Evolutionary conservation across 2,329 filamentous ascomycete species (phyloP).

Genomic region (Rutstroemia sp.): DNA sequence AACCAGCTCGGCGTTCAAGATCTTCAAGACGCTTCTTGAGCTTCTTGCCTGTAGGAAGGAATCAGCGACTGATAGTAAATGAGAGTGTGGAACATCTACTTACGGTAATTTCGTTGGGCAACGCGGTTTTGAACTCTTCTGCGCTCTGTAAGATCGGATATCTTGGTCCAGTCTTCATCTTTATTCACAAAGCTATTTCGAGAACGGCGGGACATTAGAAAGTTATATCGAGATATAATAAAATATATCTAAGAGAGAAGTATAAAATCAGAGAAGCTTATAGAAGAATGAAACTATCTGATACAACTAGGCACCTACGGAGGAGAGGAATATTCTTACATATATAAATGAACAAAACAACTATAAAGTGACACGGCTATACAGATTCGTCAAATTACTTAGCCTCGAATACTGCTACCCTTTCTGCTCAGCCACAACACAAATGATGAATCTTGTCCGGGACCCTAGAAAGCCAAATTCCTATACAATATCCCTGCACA

Average conservation of each 20-base stretch:
- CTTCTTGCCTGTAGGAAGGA: slow-evolving; percentile 65
- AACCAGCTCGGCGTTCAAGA: slow-evolving; percentile 69
- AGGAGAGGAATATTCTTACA: slow-evolving; percentile 22
- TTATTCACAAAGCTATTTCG: slow-evolving; percentile 92
- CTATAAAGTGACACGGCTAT: slow-evolving; percentile 17
- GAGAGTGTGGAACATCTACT: slow-evolving; percentile 31
- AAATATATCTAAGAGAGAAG: slow-evolving; percentile 10
- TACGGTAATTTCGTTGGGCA: slow-evolving; percentile 95
- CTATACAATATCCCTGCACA: too few relatives aligned
- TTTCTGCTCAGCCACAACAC: slow-evolving; percentile 17
- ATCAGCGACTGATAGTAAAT: slow-evolving; percentile 11
- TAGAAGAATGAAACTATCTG: slow-evolving; percentile 11
- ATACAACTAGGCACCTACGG: slow-evolving; percentile 17
- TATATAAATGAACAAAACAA: slow-evolving; percentile 21
- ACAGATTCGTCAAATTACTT: slow-evolving; percentile 19
- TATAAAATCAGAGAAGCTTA: slow-evolving; percentile 1
- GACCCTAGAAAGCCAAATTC: neutral
- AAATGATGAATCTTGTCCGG: slow-evolving; percentile 10
- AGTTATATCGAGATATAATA: slow-evolving; percentile 28
- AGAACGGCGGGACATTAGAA: slow-evolving; percentile 80
- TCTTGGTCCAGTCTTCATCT: slow-evolving; percentile 98
- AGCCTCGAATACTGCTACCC: slow-evolving; percentile 16
- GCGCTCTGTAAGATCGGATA: slow-evolving; percentile 91
- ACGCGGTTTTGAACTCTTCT: slow-evolving; percentile 95
- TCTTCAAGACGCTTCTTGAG: slow-evolving; percentile 84